Base-by-base conservation (phyloP, 1,139 yeast species). In the Suhomyces chickasaworum region DNA sequence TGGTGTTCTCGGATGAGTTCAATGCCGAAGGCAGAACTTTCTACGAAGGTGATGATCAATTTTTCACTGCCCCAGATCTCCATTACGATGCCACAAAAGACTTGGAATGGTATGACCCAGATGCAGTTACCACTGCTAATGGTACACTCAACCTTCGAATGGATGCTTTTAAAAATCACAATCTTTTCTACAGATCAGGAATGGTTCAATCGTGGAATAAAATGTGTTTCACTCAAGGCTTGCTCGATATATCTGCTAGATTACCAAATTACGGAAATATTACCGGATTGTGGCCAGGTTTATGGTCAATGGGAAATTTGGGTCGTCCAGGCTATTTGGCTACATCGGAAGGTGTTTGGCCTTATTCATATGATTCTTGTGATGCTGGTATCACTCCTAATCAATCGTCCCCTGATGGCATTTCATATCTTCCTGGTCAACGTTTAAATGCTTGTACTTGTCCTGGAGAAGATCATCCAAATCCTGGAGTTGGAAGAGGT, bases 301-400 rank as follows among this genome's bases (percentile, higher is more conserved):
- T 87, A 46, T 89, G 96, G 96, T 77, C 93, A 1, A 75, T 89
- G 77, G 96, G 96, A 40, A 89, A 89, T 58, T 70, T 89, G 49
- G 96, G 87, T 25, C 77, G 96, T 55, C 89, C 96, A 0, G 96
- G 96, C 10, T 88, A 78, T 62, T 63, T 81, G 61, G 90, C 91
- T 3, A 66, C 89, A 7, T 80, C 95, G 3, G 93, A 87, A 38
- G 96, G 96, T 37, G 84, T 86, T 12, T 89, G 96, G 96, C 96
- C 96, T 3, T 89, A 88, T 59, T 75, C 89, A n/a, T 89, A 89
- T 61, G 81, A 83, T 35, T 66, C 79, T 16, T 89, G 96, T 69
- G 96, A 89, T 71, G 88, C 88, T 5, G 96, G 96, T 52, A 88
- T 88, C 51, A 87, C 96, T 8, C 85, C 95, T n/a, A 89, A 89